Base-by-base conservation (phyloP, 2,329 filamentous ascomycete genomes). In the Ophiostoma australiae region DNA sequence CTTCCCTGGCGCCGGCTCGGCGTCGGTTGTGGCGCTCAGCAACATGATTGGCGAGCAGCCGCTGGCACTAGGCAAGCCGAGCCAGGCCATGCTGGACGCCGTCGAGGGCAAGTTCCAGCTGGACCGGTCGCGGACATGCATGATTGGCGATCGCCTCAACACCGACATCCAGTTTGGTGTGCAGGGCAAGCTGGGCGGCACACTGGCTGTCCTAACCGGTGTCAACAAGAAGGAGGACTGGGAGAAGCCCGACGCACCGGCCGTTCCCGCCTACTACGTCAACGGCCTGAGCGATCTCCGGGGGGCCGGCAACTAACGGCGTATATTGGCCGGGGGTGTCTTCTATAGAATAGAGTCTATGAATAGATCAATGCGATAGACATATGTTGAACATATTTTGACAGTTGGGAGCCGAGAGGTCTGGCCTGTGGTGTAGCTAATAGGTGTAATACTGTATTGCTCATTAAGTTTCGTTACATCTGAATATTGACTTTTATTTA, bases 61-160 rank as follows among this genome's bases (percentile, higher is more conserved):
- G 0, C 81, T 93, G 41, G 89, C 92, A 3, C 82, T 98, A 58
- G 95, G 95, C 0, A 99, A 99, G 82, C 95, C 95, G 3, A 97
- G 93, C 78, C 93, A 97, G 82, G 94, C 94, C 4, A 99, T 99
- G 95, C 97, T 99, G 94, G 94, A 98, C 79, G 93, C 95, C 3
- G 91, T 99, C 71, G 94, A 98, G 83, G 94, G 94, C 72, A 97
- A 97, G 80, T 97, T 98, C 80, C 86, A 91, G 75, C 90, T 99
- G 70, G 90, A 98, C 79, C 87, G 94, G 52, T 87, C 85, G 72
- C 89, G 89, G 75, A 92, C 95, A 0, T 98, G 95, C 81, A 99
- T 99, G 95, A 87, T 99, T 63, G 95, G 95, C 7, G 95, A 99
- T 80, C 86, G 95, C 39, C 83, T 97, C 74, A 92, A 98, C 79